Base-by-base conservation (phyloP, 306 rosid genomes). In the Quercus ilex region DNA sequence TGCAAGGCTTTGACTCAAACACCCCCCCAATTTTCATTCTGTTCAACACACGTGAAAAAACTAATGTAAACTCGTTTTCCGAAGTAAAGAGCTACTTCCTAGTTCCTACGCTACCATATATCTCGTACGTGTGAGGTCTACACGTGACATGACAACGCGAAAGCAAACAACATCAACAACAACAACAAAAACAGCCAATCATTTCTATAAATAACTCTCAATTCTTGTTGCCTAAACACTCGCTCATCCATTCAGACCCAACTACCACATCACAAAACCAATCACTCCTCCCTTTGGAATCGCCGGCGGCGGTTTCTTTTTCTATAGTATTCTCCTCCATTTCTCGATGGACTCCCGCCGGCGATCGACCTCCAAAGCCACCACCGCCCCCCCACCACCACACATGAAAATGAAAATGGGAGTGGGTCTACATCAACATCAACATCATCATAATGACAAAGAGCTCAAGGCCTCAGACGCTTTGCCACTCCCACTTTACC, bases 301-400 rank as follows among this genome's bases (percentile, higher is more conserved):
- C 38, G 77, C 82, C 85, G 74, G 31, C 71, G 80, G 77, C 80
- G 64, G 62, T 33, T 55, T 35, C 46, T 0, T 41, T 6, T 7
- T 41, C 46, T 23, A 23, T 23, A n/a, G n/a, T 38, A 38, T 67
- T 19, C 26, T 0, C 3, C 1, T n/a, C 49, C 14, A 2, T 35
- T 35, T n/a, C 3, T 4, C 17, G 72, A 88, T 94, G 98, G 96
- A 92, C 76, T 82, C 78, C 80, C 85, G 86, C 88, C 88, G 90
- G 87, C 90, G 89, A 86, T 73, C 59, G 23, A 13, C 75, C 46
- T 41, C 46, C 14, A 79, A 58, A 59, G 83, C 76, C 46, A 38
- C 80, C 0, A n/a, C 73, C 1, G 79, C 70, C 25, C 35, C 0
- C 6, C 1, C 79, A 60, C 80, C 75, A 79, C 83, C 77, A 55